These are phyloP conservation scores for Sporobolomyces phaffii DNA, from an alignment of 768 basidiomycete species.

Conservation along the genomic window DNA sequence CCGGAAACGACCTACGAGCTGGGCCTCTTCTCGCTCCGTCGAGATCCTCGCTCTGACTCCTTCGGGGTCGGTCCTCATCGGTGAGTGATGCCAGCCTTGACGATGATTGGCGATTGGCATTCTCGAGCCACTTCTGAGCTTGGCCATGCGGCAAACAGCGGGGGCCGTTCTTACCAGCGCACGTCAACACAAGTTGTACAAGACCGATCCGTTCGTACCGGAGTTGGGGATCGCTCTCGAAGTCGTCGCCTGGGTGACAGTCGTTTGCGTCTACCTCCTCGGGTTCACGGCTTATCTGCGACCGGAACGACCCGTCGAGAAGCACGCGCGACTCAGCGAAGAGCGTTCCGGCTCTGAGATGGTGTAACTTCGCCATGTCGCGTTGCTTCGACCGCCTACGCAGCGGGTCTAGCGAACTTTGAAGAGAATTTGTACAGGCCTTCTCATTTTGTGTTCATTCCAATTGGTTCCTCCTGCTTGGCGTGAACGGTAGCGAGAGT, in stretches of 20 bases:
- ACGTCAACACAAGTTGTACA: neutral
- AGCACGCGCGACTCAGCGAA: neutral
- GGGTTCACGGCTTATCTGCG: neutral
- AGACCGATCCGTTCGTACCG: conserved; percentile 2
- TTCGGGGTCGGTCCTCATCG: too few relatives aligned
- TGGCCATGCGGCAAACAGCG: neutral
- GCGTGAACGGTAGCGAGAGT: too few relatives aligned
- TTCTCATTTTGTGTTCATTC: too few relatives aligned
- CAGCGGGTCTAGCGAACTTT: too few relatives aligned
- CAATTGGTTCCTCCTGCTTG: too few relatives aligned
- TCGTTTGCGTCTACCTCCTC: neutral
- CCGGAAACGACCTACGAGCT: neutral
- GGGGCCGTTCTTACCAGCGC: neutral
- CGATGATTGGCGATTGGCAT: neutral
- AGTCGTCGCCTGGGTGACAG: neutral
- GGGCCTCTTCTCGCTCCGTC: neutral
- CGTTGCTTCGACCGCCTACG: too few relatives aligned
- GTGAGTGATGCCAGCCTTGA: too few relatives aligned
- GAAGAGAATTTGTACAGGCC: too few relatives aligned
- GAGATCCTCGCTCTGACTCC: neutral
- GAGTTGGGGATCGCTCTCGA: neutral
- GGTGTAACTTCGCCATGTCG: too few relatives aligned
- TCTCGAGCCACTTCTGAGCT: neutral
- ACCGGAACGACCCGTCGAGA: neutral
- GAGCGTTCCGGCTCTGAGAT: too few relatives aligned